Evolutionary conservation across 192 early-diverging fungal species (phyloP).

Genomic region (Coemansia aciculifera): DNA sequence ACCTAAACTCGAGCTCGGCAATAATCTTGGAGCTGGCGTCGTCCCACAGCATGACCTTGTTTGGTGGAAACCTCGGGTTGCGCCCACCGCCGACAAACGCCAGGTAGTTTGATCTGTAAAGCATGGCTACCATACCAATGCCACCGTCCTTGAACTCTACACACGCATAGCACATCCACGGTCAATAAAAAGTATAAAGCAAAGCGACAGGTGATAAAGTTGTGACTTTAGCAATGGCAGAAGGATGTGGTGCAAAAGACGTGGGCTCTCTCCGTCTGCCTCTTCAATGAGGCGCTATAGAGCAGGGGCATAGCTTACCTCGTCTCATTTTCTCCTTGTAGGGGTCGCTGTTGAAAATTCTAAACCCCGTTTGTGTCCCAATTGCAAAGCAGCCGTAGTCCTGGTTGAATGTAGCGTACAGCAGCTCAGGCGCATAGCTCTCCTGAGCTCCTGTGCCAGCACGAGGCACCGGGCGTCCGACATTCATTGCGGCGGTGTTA

Average conservation of each 20-base stretch:
- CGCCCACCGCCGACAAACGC: conserved; percentile 83
- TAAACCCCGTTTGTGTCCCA: conserved; percentile 78
- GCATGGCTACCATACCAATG: conserved; percentile 79
- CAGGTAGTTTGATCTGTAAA: conserved; percentile 82
- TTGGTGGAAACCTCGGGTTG: conserved; percentile 82
- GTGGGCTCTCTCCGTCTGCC: background rate
- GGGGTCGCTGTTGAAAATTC: conserved; percentile 83
- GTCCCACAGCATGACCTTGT: conserved; percentile 87
- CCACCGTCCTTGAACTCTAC: conserved; percentile 81
- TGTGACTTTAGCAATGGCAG: background rate
- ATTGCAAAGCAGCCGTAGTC: conserved; percentile 83
- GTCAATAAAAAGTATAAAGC: background rate
- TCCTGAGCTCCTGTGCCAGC: conserved; percentile 38
- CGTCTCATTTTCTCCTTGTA: conserved; percentile 78
- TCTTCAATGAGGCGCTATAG: background rate
- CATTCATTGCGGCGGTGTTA: conserved; percentile 27
- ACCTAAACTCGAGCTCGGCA: conserved; percentile 75
- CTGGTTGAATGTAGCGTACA: conserved; percentile 82
- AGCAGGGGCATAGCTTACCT: conserved; percentile 19
- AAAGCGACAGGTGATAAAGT: background rate
- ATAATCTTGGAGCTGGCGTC: conserved; percentile 70
- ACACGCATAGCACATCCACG: background rate
- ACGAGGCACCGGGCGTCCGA: conserved; percentile 46
- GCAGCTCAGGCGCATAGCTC: conserved; percentile 56
- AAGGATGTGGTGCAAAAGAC: background rate